Evolutionary conservation across 495 filamentous ascomycete species (phyloP).

Genomic region (Friedmanniomyces simplex): DNA sequence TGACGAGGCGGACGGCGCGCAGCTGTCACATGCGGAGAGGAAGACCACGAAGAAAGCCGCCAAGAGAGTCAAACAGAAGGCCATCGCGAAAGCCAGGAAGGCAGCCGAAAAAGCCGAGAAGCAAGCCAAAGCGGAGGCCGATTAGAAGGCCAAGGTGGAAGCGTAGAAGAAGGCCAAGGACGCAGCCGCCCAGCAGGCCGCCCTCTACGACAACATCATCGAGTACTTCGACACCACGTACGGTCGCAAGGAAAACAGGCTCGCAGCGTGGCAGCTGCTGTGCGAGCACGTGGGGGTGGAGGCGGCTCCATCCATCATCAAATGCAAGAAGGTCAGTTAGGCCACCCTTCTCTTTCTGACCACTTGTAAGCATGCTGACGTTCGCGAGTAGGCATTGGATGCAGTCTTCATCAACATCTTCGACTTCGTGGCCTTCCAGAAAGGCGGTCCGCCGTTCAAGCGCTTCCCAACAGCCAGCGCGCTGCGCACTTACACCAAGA

Average conservation of each 20-base stretch:
- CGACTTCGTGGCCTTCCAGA: conserved; percentile 7
- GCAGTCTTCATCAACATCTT: conserved; percentile 11
- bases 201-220: neutral
- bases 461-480: neutral
- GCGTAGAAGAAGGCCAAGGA: neutral
- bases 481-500: conserved; percentile 3
- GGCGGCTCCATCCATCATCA: neutral
- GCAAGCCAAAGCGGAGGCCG: neutral
- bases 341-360: neutral
- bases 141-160: neutral
- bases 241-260: conserved; percentile 2
- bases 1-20: neutral
- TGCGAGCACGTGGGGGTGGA: conserved; percentile 9
- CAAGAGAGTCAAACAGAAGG: neutral
- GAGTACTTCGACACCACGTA: conserved; percentile 9
- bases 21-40: neutral
- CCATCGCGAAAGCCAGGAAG: neutral
- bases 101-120: neutral
- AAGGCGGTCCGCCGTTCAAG: neutral
- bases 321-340: neutral
- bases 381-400: neutral
- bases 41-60: neutral
- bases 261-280: conserved; percentile 9
- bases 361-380: neutral
- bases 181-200: neutral